Percentiles rank a stretch among this genome's conserved stretches.
Evolutionary conservation across 139 green algal species (phyloP).

Genomic region (Zygnema circumcarinatum): DNA sequence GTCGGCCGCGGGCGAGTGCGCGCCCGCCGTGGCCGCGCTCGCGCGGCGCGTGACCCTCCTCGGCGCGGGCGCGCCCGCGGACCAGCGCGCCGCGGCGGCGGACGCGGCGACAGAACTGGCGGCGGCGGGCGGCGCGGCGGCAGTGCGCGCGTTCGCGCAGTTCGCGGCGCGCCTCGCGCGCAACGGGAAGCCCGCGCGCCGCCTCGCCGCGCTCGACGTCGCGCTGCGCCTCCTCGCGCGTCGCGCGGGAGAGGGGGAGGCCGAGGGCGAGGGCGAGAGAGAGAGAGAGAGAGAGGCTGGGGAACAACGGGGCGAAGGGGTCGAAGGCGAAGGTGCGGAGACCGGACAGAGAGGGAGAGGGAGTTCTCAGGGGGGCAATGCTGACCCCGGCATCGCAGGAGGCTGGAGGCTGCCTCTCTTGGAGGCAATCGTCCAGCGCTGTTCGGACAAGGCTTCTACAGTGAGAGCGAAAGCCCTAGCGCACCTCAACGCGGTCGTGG

Average conservation of each 20-base stretch:
- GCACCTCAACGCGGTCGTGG: neutral
- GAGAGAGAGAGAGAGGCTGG: too few relatives aligned
- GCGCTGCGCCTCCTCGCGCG: too few relatives aligned
- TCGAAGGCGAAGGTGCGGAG: neutral
- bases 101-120: neutral
- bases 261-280: too few relatives aligned
- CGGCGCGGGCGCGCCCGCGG: too few relatives aligned
- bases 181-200: neutral
- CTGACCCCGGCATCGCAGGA: too few relatives aligned
- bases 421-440: conserved; percentile 2
- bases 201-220: neutral
- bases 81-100: neutral
- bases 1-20: neutral
- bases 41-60: neutral
- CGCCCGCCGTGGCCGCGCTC: neutral
- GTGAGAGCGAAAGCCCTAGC: conserved; percentile 16
- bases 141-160: neutral
- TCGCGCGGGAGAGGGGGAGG: neutral
- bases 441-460: conserved; percentile 7
- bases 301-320: too few relatives aligned
- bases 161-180: neutral
- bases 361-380: neutral
- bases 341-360: neutral
- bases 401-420: conserved; percentile 7
- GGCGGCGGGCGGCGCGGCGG: too few relatives aligned